These are phyloP conservation scores for Tulasnella sp. DNA, from an alignment of 768 basidiomycete genomes.

Conservation along the genomic window DNA sequence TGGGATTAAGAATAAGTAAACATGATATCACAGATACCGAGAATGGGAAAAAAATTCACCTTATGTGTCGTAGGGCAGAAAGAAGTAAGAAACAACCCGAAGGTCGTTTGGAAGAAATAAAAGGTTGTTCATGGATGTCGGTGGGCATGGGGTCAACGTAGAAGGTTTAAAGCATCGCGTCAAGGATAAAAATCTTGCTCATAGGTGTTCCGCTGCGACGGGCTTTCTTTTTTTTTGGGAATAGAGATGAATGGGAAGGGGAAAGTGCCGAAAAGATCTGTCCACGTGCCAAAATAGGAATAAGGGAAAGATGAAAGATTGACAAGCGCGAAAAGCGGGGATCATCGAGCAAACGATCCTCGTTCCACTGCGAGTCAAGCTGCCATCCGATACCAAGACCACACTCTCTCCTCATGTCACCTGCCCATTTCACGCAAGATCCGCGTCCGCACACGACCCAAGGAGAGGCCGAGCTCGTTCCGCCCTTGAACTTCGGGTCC, in stretches of 20 bases:
- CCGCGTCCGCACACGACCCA: slow-evolving; percentile 49
- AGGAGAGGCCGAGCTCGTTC: slow-evolving; percentile 61
- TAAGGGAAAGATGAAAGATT: not conserved
- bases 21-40: not conserved
- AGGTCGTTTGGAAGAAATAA: not conserved
- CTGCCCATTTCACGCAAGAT: slow-evolving; percentile 22
- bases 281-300: slow-evolving; percentile 1
- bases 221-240: not conserved
- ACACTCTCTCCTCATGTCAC: slow-evolving; percentile 28
- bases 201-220: not conserved
- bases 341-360: slow-evolving; percentile 9
- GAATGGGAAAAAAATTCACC: not conserved
- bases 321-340: not conserved
- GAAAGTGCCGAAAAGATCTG: not conserved
- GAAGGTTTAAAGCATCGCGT: not conserved
- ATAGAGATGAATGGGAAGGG: not conserved
- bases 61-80: not conserved
- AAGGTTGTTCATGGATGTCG: slow-evolving; percentile 3
- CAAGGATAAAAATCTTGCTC: not conserved
- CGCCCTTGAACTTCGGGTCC: slow-evolving; percentile 54
- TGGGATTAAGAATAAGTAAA: slow-evolving; percentile 9
- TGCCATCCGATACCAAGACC: slow-evolving; percentile 27
- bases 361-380: slow-evolving; percentile 14
- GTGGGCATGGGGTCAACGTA: not conserved
- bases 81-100: not conserved